phyloP scores from a whole-genome alignment of 1,284 basidiomycete species.

The Cryptococcus hybrid region DNA sequence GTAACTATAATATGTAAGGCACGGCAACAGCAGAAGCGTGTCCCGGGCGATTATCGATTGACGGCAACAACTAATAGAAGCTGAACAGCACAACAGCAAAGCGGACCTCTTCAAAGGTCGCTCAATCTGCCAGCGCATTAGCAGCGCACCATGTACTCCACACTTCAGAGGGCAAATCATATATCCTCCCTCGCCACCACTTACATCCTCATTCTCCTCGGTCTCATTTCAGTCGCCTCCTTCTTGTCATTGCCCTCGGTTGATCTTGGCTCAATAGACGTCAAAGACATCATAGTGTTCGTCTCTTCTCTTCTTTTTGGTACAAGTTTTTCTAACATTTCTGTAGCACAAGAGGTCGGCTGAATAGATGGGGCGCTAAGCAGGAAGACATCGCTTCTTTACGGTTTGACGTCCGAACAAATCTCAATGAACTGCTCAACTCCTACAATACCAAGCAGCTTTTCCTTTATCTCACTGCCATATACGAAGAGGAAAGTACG shows the following conservation, averaged over 20 bases:
- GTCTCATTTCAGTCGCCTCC: slow-evolving; percentile 42
- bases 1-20: neutral
- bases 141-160: slow-evolving; percentile 42
- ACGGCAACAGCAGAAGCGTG: no score
- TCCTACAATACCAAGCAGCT: slow-evolving; percentile 53
- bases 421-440: slow-evolving; percentile 47
- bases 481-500: slow-evolving; percentile 30
- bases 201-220: slow-evolving; percentile 47
- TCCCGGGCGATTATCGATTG: no score
- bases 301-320: slow-evolving; percentile 8
- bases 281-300: slow-evolving; percentile 47
- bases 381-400: slow-evolving; percentile 47
- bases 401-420: slow-evolving; percentile 47
- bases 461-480: slow-evolving; percentile 49
- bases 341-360: slow-evolving; percentile 34
- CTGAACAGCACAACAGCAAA: no score
- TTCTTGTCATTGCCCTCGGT: slow-evolving; percentile 38
- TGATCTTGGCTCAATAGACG: slow-evolving; percentile 31
- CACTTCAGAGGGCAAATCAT: slow-evolving; percentile 47
- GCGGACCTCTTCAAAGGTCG: neutral
- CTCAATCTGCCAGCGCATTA: no score
- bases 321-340: neutral
- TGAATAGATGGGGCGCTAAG: slow-evolving; percentile 33
- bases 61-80: no score
- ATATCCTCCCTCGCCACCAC: slow-evolving; percentile 48